Base-by-base conservation (phyloP, 2,329 filamentous ascomycete genomes). In the Rhynchosporium secalis region DNA sequence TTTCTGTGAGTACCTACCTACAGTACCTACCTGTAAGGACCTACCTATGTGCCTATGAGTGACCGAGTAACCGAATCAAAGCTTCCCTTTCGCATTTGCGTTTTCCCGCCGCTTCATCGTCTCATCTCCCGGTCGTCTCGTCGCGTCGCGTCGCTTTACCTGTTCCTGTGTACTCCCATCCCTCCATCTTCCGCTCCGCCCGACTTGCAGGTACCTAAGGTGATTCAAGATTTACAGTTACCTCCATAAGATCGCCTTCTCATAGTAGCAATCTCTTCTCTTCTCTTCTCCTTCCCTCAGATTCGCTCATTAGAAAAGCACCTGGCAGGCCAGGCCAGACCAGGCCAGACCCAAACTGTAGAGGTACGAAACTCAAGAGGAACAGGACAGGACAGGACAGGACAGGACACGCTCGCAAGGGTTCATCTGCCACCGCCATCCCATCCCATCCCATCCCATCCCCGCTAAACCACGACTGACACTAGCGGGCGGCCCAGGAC, bases 131-230 rank as follows among this genome's bases (percentile, higher is more conserved):
- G 20, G 20, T 33, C 51, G 15, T 43, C 51, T 55, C 28, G 38
- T 15, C 33, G 13, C 31, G 43, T 8, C 45, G n/a, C 36, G 9
- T 33, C 40, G 8, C n/a, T 31, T 31, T 54, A 29, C 9, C 41
- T 57, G 28, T 12, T 36, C 47, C 12, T 12, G 26, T 57, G 4
- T 28, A 36, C 31, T 47, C 26, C 38, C 26, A 4, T 3, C 13
- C 54, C 46, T 41, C 28, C 45, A 51, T 29, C 31, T n/a, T 8
- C 56, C 12, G n/a, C 43, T 58, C 46, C 46, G 20, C 56, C 38
- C 29, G 4, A n/a, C n/a, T 13, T 29, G 12, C 56, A 4, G n/a
- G 28, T 15, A 20, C 45, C 57, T 43, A 1, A 20, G 20, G 20
- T 20, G 20, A 20, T 20, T 20, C 20, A 20, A 20, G 20, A 20